Percentiles rank a stretch among this genome's conserved stretches.
phyloP scores from a whole-genome alignment of 2,329 filamentous ascomycete genomes.

The Mollisiaceae sp. region DNA sequence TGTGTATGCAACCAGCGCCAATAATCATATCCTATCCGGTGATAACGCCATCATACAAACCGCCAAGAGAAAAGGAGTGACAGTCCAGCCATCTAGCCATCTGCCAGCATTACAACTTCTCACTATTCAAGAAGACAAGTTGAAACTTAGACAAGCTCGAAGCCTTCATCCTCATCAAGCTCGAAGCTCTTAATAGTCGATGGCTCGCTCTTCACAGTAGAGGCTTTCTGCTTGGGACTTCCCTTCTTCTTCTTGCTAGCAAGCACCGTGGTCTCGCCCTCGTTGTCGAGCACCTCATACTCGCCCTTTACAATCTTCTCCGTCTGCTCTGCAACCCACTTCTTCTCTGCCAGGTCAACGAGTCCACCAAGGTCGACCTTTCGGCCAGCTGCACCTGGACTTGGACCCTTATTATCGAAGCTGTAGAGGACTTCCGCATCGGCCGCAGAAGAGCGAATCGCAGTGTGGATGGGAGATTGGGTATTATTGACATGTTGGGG shows the following conservation, averaged over 20 bases:
- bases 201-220: slow-evolving; percentile 22
- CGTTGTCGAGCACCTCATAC: slow-evolving; percentile 43
- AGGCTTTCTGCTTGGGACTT: slow-evolving; percentile 39
- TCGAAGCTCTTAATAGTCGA: slow-evolving; percentile 18
- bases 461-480: slow-evolving; percentile 31
- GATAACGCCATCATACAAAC: slow-evolving; percentile 24
- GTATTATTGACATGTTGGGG: slow-evolving; percentile 39
- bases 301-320: slow-evolving; percentile 42
- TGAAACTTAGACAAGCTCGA: slow-evolving; percentile 40
- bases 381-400: slow-evolving; percentile 33
- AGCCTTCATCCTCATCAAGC: slow-evolving; percentile 41
- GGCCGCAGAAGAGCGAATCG: slow-evolving; percentile 22
- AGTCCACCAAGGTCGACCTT: slow-evolving; percentile 38
- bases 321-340: slow-evolving; percentile 40
- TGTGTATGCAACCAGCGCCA: slow-evolving; percentile 19
- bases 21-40: neutral
- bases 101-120: neutral
- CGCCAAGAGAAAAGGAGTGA: slow-evolving; percentile 15
- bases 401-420: slow-evolving; percentile 39
- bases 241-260: slow-evolving; percentile 34
- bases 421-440: slow-evolving; percentile 39
- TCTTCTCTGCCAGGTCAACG: slow-evolving; percentile 42
- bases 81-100: slow-evolving; percentile 14
- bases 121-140: neutral
- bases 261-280: slow-evolving; percentile 39